Percentiles rank a stretch among this genome's conserved stretches.
phyloP scores from a whole-genome alignment of 805 yeast species.

The Schwanniomyces yamadae region DNA sequence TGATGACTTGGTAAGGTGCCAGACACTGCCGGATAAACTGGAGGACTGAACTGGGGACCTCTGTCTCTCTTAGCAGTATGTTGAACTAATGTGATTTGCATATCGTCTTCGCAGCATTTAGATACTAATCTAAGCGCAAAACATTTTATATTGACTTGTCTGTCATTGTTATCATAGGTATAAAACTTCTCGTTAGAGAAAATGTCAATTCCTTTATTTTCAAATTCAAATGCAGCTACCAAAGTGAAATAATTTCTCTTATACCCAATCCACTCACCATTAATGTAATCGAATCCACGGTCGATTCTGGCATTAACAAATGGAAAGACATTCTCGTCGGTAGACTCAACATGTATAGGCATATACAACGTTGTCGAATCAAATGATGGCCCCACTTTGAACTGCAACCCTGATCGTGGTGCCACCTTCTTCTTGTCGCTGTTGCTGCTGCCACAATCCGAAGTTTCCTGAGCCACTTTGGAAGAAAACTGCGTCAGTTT shows the following conservation, averaged over 20 bases:
- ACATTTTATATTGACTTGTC: slow-evolving; percentile 32
- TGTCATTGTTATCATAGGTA: slow-evolving; percentile 22
- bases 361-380: slow-evolving; percentile 25
- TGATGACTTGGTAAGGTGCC: slow-evolving; percentile 58
- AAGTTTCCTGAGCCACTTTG: too few relatives aligned
- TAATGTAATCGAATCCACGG: slow-evolving; percentile 55
- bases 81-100: slow-evolving; percentile 52
- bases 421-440: slow-evolving; percentile 46
- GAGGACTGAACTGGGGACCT: slow-evolving; percentile 67
- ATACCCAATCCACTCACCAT: slow-evolving; percentile 65
- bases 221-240: slow-evolving; percentile 52
- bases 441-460: too few relatives aligned
- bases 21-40: slow-evolving; percentile 53
- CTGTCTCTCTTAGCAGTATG: slow-evolving; percentile 74
- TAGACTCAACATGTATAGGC: slow-evolving; percentile 26
- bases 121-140: slow-evolving; percentile 57
- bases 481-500: too few relatives aligned
- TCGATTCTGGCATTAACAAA: slow-evolving; percentile 55
- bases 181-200: slow-evolving; percentile 34
- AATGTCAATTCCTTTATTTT: slow-evolving; percentile 22
- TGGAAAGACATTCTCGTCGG: slow-evolving; percentile 34
- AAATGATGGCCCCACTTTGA: slow-evolving; percentile 66
- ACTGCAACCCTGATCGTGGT: slow-evolving; percentile 64
- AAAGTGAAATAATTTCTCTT: slow-evolving; percentile 68
- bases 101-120: slow-evolving; percentile 50